Base-by-base conservation (phyloP, 805 yeast species). In the Zygoascus bituminiphila region DNA sequence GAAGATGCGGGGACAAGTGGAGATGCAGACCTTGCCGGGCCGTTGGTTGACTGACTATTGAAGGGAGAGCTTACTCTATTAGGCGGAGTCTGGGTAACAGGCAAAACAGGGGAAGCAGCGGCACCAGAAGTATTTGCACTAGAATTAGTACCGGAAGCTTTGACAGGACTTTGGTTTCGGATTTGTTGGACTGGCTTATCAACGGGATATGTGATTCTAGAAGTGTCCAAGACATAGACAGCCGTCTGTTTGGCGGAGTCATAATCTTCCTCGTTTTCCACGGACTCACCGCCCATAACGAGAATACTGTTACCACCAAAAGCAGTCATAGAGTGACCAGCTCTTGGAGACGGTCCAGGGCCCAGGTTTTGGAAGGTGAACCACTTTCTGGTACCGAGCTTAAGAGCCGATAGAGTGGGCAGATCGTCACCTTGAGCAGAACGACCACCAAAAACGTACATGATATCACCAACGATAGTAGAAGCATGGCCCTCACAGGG, bases 401-500 rank as follows among this genome's bases (percentile, higher is more conserved):
- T 88, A 56, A 93, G 77, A n/a, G 88, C 81, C 59, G 77, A 79
- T 46, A 88, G 74, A 29, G 78, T 76, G 57, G 76, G 76, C 50
- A 82, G 73, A 47, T 87, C 79, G 38, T 73, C 73, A 40, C 95
- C 96, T 53, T 78, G 74, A 29, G 76, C 69, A 52, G 84, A 81
- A 60, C 88, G 86, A 45, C 99, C 99, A 36, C 98, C 99, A 61
- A 83, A 81, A 12, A 91, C 77, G 59, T 84, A 84, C 76, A 93
- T 73, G 45, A 82, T 72, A 58, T 88, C 89, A 51, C 81, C 82
- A 50, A 82, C 84, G 31, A 88, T 67, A 10, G 91, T 76, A 12
- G 95, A 81, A 2, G 96, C 79, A 64, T 93, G 99, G 60, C 91
- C 96, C 65, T 88, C 94, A 51, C 89, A 76, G 0, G 97, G 91